Conservation (phyloP, 1,139 yeast species). For the Geotrichum armillariae region DNA sequence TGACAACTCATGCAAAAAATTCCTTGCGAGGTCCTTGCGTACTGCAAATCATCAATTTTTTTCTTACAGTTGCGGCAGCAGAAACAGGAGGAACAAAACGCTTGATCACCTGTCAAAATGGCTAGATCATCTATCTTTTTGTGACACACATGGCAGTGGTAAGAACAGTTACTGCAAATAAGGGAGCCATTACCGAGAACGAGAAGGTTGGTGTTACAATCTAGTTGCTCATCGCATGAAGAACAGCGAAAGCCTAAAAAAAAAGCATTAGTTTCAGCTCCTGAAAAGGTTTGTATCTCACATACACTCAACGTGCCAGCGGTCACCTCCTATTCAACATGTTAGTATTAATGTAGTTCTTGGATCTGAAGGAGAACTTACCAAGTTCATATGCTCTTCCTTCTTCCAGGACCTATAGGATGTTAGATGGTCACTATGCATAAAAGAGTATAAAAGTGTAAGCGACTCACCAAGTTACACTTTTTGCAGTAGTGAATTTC, state of each 20-base stretch:
- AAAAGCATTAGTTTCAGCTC: too few relatives aligned
- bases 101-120: conserved; percentile 90
- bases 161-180: conserved; percentile 89
- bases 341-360: conserved; percentile 6
- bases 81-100: conserved; percentile 90
- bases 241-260: conserved; percentile 69
- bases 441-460: not conserved
- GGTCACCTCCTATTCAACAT: conserved; percentile 79
- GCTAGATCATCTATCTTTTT: conserved; percentile 94
- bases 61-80: conserved; percentile 87
- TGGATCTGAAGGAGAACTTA: conserved; percentile 26
- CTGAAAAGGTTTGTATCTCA: too few relatives aligned
- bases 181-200: conserved; percentile 91
- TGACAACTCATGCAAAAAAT: conserved; percentile 93
- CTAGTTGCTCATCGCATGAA: conserved; percentile 72
- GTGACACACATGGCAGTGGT: conserved; percentile 82
- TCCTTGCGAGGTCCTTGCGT: conserved; percentile 93
- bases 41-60: conserved; percentile 84
- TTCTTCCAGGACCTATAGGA: conserved; percentile 40
- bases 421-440: conserved; percentile 9
- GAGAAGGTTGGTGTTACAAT: conserved; percentile 84
- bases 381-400: conserved; percentile 46
- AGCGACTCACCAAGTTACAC: conserved; percentile 34
- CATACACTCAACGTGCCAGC: conserved; percentile 79
- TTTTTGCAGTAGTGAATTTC: conserved; percentile 39